Conservation (phyloP, 805 yeast genomes). For the Myxozyma neotropica region DNA sequence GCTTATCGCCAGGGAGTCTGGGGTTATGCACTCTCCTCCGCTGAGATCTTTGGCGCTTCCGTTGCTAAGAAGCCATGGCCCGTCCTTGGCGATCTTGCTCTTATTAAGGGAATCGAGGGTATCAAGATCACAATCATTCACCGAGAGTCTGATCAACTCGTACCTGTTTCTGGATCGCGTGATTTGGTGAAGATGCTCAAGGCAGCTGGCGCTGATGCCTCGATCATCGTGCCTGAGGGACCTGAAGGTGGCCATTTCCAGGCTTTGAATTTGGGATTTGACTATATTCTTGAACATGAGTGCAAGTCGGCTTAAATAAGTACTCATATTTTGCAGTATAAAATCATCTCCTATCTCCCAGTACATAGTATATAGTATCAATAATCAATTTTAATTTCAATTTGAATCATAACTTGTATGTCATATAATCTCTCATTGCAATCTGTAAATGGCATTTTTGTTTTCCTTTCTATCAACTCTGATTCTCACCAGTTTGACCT, state of each 20-base stretch:
- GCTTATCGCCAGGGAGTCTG: constrained; percentile 31
- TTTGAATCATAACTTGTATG: no score
- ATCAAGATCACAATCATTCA: constrained; percentile 27
- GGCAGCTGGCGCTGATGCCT: constrained; percentile 34
- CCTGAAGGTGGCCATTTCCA: constrained; percentile 33
- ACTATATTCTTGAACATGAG: constrained; percentile 26
- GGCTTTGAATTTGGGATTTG: constrained; percentile 30
- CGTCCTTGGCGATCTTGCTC: constrained; percentile 28
- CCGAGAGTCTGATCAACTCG: constrained; percentile 25
- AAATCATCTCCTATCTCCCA: background rate
- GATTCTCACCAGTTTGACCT: no score
- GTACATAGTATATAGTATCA: background rate
- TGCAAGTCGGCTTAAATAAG: constrained; percentile 7
- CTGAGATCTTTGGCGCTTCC: constrained; percentile 32
- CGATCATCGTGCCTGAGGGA: constrained; percentile 24
- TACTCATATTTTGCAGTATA: background rate
- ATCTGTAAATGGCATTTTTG: no score
- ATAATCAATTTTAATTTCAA: no score
- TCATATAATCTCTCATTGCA: no score
- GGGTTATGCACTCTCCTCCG: constrained; percentile 29
- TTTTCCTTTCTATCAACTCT: no score
- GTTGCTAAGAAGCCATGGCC: constrained; percentile 29
- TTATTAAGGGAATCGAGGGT: constrained; percentile 27
- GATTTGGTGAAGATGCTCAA: constrained; percentile 26
- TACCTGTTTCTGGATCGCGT: constrained; percentile 23